phyloP scores from a whole-genome alignment of 805 yeast genomes.

The Cyberlindnera japonica region DNA sequence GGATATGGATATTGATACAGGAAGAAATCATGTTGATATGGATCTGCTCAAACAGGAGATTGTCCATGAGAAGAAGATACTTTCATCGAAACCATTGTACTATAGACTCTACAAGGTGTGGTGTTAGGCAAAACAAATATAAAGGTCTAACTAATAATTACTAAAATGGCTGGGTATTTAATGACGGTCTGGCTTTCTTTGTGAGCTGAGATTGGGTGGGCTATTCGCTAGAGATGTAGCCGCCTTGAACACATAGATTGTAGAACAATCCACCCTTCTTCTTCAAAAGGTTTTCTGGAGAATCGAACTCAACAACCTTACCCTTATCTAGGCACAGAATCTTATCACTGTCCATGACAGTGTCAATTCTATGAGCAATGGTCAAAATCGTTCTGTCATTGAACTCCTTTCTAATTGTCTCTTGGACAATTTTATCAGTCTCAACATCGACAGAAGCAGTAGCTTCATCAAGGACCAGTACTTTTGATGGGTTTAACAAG shows the following conservation, averaged over 20 bases:
- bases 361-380: conserved; percentile 80
- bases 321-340: conserved; percentile 77
- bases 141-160: background rate
- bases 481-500: conserved; percentile 55
- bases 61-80: conserved; percentile 45
- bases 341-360: conserved; percentile 76
- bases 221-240: conserved; percentile 24
- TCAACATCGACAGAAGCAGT: conserved; percentile 88
- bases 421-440: conserved; percentile 73
- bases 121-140: conserved; percentile 36
- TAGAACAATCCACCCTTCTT: conserved; percentile 70
- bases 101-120: conserved; percentile 41
- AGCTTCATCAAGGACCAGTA: conserved; percentile 77
- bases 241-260: conserved; percentile 52
- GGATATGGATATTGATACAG: conserved; percentile 31
- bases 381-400: conserved; percentile 75
- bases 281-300: conserved; percentile 63
- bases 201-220: background rate
- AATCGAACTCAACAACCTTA: conserved; percentile 69
- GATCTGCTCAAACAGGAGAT: conserved; percentile 50
- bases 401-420: conserved; percentile 72
- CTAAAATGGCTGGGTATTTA: background rate
- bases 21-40: conserved; percentile 55
- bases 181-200: background rate
- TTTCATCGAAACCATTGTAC: conserved; percentile 44